Percentiles rank a stretch among this genome's conserved stretches.
phyloP scores from a whole-genome alignment of 306 rosid species.

The Trifolium pratense region DNA sequence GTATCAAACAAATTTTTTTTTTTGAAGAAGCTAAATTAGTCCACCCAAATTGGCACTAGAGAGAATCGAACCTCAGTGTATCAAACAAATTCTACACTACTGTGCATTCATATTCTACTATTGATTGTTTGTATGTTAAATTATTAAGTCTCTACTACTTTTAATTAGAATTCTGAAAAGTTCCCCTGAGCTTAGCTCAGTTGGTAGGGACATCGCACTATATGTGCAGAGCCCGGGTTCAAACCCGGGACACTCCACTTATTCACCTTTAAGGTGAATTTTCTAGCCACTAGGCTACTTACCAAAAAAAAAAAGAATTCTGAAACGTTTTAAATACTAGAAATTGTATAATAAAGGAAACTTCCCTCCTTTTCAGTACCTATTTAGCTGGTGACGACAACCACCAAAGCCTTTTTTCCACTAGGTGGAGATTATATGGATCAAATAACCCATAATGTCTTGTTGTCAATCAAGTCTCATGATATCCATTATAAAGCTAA shows the following conservation, averaged over 20 bases:
- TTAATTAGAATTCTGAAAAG: background rate
- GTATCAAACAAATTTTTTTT: background rate
- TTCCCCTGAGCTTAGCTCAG: no score
- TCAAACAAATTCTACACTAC: background rate
- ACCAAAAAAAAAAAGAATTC: no score
- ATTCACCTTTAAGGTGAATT: no score
- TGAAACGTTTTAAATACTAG: background rate
- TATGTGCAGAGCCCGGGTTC: no score
- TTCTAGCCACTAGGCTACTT: no score
- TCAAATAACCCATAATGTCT: background rate
- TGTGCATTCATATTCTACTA: conserved; percentile 17
- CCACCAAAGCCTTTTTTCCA: background rate
- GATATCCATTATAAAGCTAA: background rate
- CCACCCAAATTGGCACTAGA: no score
- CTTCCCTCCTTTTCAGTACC: background rate
- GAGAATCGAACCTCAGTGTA: no score
- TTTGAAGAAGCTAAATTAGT: no score
- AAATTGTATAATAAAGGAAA: conserved; percentile 8
- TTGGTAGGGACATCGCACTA: no score
- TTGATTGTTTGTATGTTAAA: background rate
- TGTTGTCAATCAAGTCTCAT: background rate
- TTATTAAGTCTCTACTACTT: background rate
- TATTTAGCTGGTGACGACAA: conserved; percentile 10
- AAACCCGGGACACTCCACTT: no score
- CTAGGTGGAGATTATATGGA: background rate